Percentiles rank a stretch among this genome's conserved stretches.
Conservation (phyloP, 1,139 yeast genomes). For the Debaryomyces nepalensis region DNA sequence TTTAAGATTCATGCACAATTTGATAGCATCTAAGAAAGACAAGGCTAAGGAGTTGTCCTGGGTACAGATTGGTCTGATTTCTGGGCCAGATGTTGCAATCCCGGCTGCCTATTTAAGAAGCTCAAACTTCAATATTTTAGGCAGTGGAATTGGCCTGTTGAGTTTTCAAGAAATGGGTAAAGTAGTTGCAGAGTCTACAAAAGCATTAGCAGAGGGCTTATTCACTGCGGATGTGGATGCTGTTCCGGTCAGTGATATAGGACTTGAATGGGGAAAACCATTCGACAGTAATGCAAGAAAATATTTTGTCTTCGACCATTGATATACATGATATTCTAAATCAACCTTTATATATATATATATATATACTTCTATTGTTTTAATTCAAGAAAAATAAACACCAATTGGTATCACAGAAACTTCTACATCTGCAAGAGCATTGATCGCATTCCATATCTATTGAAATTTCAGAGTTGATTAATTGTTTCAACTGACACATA, state of each 20-base stretch:
- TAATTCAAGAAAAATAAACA: no score
- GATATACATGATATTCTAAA: no score
- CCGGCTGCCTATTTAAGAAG: constrained; percentile 22
- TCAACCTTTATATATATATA: no score
- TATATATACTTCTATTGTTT: no score
- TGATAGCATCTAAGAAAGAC: constrained; percentile 8
- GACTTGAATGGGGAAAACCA: constrained; percentile 6
- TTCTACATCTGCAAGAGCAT: no score
- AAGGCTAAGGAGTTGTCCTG: constrained; percentile 19
- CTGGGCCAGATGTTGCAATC: constrained; percentile 21
- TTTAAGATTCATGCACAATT: neutral
- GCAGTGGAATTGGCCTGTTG: constrained; percentile 29
- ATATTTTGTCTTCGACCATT: no score
- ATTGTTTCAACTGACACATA: no score
- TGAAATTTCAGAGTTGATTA: no score
- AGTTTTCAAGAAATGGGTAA: constrained; percentile 8
- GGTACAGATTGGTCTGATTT: constrained; percentile 27
- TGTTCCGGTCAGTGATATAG: constrained; percentile 9
- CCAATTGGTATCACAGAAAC: no score
- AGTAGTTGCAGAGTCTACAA: constrained; percentile 10
- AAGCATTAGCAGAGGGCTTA: constrained; percentile 6
- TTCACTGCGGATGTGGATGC: constrained; percentile 1
- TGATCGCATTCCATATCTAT: no score
- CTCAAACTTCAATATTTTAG: constrained; percentile 24
- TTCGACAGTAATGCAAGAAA: no score